Conservation (phyloP, 1,139 yeast species). For the Barnettozyma hawaiiensis region DNA sequence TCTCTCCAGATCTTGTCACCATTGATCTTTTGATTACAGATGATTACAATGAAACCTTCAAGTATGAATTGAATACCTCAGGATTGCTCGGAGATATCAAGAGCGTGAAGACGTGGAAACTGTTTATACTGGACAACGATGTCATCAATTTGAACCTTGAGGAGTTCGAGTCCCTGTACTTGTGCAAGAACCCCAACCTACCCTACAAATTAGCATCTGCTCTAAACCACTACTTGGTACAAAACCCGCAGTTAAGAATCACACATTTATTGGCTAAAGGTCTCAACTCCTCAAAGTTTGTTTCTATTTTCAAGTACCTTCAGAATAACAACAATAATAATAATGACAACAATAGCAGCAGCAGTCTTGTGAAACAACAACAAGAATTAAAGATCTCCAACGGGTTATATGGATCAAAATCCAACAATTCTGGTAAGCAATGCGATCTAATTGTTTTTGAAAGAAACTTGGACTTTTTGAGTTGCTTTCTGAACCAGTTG, state of each 20-base stretch:
- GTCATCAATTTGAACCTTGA: conserved; percentile 13
- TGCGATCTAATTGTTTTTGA: conserved; percentile 71
- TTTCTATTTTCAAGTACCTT: conserved; percentile 31
- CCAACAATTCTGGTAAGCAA: conserved; percentile 29
- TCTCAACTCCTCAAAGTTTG: conserved; percentile 35
- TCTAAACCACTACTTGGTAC: conserved; percentile 27
- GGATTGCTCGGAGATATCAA: conserved; percentile 19
- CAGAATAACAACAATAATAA: conserved; percentile 27
- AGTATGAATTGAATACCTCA: conserved; percentile 18
- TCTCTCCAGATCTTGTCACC: conserved; percentile 11
- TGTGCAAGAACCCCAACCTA: conserved; percentile 32
- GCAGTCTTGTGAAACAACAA: conserved; percentile 26
- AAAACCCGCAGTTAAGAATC: conserved; percentile 35
- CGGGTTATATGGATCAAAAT: conserved; percentile 21
- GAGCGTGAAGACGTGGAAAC: conserved; percentile 15
- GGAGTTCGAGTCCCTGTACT: conserved; percentile 29
- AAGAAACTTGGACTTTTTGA: conserved; percentile 64
- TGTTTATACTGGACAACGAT: conserved; percentile 7
- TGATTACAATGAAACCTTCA: conserved; percentile 21
- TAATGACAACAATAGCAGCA: conserved; percentile 26
- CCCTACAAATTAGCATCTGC: conserved; percentile 36
- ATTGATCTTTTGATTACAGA: conserved; percentile 23
- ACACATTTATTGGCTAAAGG: conserved; percentile 44
- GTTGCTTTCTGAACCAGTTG: conserved; percentile 70
- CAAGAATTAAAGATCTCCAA: conserved; percentile 21